Base-by-base conservation (phyloP, 1,284 basidiomycete species). In the Sporisorium iseilematis-ciliati region DNA sequence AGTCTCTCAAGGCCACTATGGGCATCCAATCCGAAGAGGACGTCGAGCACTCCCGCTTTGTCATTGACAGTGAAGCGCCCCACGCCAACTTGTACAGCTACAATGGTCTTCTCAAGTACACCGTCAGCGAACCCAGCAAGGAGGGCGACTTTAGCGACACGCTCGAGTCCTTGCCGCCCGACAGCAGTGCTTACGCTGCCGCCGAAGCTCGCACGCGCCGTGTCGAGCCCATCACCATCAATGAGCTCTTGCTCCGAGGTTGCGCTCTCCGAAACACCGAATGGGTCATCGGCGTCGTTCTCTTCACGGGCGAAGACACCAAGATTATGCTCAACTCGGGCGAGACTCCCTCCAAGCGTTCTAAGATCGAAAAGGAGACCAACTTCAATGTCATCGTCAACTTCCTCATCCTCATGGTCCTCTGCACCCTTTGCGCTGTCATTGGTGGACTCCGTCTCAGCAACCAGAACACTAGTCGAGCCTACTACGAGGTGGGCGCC, bases 241-340 rank as follows among this genome's bases (percentile, higher is more conserved):
- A 96, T 86, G 94, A 98, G 85, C 87, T 98, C 35, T 88, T 99
- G 2, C 89, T 99, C 14, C 91, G 96, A 78, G 96, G 96, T 0
- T 97, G 94, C 84, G 89, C 92, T 0, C 86, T 98, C n/a, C 89
- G 96, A 46, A 98, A 98, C 84, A 97, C 95, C 0, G 88, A 90
- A 33, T 99, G 96, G 96, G 89, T 95, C 60, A 93, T 98, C 74
- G 95, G 94, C 8, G 86, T 99, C 35, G 95, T 98, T 38, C 91
- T 92, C 33, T 99, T 95, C 86, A 99, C 96, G 0, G 96, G 96
- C 33, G 89, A 90, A 3, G 95, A 99, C 86, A 95, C 95, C 55
- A 99, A 98, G 89, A 98, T 98, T 84, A 96, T 98, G 92, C 87
- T 97, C 76, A 99, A 98, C 81, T 93, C 93, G 41, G 94, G 94